Base-by-base conservation (phyloP, 345 rosid species). In the Mercurialis annua region DNA sequence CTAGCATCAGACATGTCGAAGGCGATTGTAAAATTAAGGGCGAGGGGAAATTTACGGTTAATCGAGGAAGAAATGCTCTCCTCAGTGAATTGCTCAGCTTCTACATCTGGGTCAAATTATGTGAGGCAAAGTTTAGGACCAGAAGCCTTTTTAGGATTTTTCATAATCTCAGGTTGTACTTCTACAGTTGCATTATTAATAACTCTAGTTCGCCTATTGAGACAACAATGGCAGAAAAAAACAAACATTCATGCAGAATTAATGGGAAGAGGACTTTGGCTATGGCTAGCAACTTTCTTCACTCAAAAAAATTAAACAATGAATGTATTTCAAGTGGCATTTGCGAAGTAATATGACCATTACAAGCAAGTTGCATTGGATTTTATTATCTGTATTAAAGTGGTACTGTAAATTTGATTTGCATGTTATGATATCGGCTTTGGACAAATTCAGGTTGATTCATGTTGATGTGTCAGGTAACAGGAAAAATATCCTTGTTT, bases 91-190 rank as follows among this genome's bases (percentile, higher is more conserved):
- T 62, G 68, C 53, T 54, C 69, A 15, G 3, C 50, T 54, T 67
- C 77, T n/a, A 16, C 46, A 11, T 10, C 42, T 60, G 27, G 10
- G 47, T 5, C 50, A 1, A 11, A n/a, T n/a, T n/a, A 26, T 50
- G 31, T 0, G 7, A 62, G 18, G 40, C 59, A 58, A 26, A n/a
- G 71, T 38, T 65, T 73, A 54, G 72, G 77, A 54, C 34, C 68
- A 14, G 46, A 27, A 17, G 59, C 77, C 0, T 73, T 73, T 50
- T 33, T 23, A 36, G 68, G 72, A 6, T 67, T 73, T n/a, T 73
- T 73, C 36, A 53, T 67, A n/a, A 18, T 62, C 46, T 73, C 68
- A 43, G 68, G 71, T 31, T 20, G 57, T 56, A 62, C 64, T 16
- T 73, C 76, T 27, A 36, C 29, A 26, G 38, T 67, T 54, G 77